phyloP scores from a whole-genome alignment of 768 basidiomycete species.

The Galerina sulciceps region DNA sequence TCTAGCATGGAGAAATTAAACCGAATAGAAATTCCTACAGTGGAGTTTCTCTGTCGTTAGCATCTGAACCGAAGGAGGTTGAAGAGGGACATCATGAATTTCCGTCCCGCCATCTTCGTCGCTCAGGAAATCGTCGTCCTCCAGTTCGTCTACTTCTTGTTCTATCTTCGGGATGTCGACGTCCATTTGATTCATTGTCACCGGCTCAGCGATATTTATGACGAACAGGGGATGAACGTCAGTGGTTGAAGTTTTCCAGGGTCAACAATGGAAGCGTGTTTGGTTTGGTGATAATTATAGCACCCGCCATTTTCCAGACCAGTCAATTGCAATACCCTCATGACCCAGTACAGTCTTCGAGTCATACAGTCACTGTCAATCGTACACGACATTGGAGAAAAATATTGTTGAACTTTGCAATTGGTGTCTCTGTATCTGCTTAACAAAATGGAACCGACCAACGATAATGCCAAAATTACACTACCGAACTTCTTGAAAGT shows the following conservation, averaged over 20 bases:
- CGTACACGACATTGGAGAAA: too few species aligned
- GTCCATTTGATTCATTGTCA: constrained; percentile 13
- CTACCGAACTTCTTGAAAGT: constrained; percentile 72
- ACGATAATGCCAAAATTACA: constrained; percentile 46
- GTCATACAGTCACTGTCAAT: too few species aligned
- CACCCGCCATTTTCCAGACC: too few species aligned
- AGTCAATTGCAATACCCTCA: too few species aligned
- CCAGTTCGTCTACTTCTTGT: constrained; percentile 50
- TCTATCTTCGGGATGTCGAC: constrained; percentile 16
- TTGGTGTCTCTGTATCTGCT: too few species aligned
- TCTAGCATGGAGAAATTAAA: neutral
- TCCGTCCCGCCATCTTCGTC: constrained; percentile 22
- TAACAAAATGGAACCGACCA: too few species aligned
- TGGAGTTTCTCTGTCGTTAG: constrained; percentile 52
- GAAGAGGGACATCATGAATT: constrained; percentile 48
- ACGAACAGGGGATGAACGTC: neutral
- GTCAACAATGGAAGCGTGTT: too few species aligned
- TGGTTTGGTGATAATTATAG: too few species aligned
- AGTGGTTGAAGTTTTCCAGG: too few species aligned
- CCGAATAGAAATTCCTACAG: constrained; percentile 33
- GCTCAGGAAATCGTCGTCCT: constrained; percentile 49
- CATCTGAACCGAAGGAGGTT: constrained; percentile 42
- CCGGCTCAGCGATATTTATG: neutral
- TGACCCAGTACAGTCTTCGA: too few species aligned
- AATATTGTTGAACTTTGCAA: too few species aligned